These are phyloP conservation scores for Phytophthora colocasiae DNA, from an alignment of 352 stramenopile species.

Conservation along the genomic window DNA sequence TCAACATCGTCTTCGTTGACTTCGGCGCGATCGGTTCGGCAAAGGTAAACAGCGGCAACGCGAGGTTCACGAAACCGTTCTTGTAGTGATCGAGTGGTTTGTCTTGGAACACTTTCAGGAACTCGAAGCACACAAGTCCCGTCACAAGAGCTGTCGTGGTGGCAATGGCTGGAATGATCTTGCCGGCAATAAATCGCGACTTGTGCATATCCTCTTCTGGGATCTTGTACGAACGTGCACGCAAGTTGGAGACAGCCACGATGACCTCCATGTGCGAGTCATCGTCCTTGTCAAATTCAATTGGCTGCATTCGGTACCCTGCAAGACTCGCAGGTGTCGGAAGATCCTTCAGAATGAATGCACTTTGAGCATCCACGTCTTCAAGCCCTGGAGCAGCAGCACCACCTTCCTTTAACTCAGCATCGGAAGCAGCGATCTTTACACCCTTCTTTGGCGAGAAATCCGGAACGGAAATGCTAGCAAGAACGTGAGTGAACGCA, in stretches of 20 bases:
- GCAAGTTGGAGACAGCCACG: constrained; percentile 96
- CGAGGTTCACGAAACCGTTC: constrained; percentile 99
- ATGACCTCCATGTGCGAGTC: constrained; percentile 99
- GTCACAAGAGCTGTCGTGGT: constrained; percentile 99
- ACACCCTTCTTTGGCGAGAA: constrained; percentile 96
- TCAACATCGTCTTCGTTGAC: constrained; percentile 92
- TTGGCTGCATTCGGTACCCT: constrained; percentile 92
- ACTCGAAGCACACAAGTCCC: constrained; percentile 98
- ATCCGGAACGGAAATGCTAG: constrained; percentile 91
- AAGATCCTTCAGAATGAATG: constrained; percentile 84
- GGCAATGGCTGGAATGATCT: constrained; percentile 99
- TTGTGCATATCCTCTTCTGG: constrained; percentile 97
- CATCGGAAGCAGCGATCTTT: constrained; percentile 98
- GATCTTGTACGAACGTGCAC: constrained; percentile 98
- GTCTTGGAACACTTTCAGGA: constrained; percentile 95
- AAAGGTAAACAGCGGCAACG: constrained; percentile 98
- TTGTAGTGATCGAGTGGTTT: constrained; percentile 97
- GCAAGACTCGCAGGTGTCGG: constrained; percentile 83
- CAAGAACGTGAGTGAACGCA: constrained; percentile 78
- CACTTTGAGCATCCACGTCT: constrained; percentile 78
- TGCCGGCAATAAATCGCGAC: constrained; percentile 99
- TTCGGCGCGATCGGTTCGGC: constrained; percentile 96
- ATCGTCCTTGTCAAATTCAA: constrained; percentile 99
- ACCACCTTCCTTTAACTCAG: constrained; percentile 93
- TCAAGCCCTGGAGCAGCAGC: constrained; percentile 46